These are phyloP conservation scores for Lathyrus oleraceus DNA, from an alignment of 306 rosid species.

Conservation along the genomic window DNA sequence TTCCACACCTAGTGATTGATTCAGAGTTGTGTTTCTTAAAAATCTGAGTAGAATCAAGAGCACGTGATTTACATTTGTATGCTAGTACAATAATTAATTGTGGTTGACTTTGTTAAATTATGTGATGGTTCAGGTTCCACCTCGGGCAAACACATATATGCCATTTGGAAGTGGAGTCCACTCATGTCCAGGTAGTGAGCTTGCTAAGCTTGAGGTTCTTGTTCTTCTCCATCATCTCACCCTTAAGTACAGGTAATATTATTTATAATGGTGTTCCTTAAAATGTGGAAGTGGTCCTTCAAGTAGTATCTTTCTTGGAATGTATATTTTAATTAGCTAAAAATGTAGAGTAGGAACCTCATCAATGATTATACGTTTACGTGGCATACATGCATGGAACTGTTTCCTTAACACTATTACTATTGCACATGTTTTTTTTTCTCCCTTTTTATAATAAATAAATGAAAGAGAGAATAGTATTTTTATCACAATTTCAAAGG, in stretches of 20 bases:
- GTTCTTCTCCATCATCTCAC: slow-evolving; percentile 89
- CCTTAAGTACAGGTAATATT: slow-evolving; percentile 62
- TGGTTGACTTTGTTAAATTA: slow-evolving; percentile 18
- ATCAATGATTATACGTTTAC: slow-evolving; percentile 21
- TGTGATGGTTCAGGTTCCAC: slow-evolving; percentile 74
- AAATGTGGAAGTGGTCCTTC: slow-evolving; percentile 66
- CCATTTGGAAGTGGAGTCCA: slow-evolving; percentile 95
- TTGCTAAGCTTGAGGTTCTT: slow-evolving; percentile 87
- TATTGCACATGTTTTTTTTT: too few species aligned
- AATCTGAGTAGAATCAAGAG: slow-evolving; percentile 42
- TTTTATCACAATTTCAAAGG: too few species aligned
- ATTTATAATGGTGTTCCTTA: slow-evolving; percentile 49
- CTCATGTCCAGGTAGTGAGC: slow-evolving; percentile 97
- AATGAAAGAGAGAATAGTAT: too few species aligned
- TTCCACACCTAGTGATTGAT: slow-evolving; percentile 24
- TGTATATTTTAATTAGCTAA: neutral
- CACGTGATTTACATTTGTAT: slow-evolving; percentile 68
- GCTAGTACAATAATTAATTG: slow-evolving; percentile 21
- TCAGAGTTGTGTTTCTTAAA: slow-evolving; percentile 1
- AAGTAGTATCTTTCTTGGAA: slow-evolving; percentile 2
- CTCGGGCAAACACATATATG: slow-evolving; percentile 81
- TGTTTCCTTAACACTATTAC: neutral
- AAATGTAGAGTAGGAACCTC: neutral
- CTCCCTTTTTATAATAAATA: too few species aligned
- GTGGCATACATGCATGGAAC: slow-evolving; percentile 54